Evolutionary conservation across 2,329 filamentous ascomycete genomes (phyloP), one percentile per base, ranked within the genome.

Genomic region (Claviceps pazoutovae): DNA sequence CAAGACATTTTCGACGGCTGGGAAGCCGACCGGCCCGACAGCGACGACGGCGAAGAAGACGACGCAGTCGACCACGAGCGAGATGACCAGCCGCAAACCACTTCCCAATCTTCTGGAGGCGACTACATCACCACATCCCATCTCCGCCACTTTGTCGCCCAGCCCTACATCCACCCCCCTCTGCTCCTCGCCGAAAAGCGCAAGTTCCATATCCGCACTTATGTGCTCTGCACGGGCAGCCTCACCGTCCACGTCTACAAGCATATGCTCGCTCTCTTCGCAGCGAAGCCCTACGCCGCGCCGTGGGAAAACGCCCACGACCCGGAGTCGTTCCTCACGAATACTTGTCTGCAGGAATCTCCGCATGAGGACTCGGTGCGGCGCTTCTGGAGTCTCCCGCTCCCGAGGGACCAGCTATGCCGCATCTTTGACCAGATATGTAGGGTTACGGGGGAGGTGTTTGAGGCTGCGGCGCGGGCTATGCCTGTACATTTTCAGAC

Each of bases 161-260:
- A 98, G 67, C 88, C 88, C 1, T 98, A 98, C 68, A 91, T 98
- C 60, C 80, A 95, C 65, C 87, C 85, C 1, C 90, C 91, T 0
- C 78, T 97, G 3, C 76, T 96, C 16, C 74, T 72, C 2, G 75
- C 73, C n/a, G 76, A 76, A 34, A 73, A 75, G 55, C 80, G 86
- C 56, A 98, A 98, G 68, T 98, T 97, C 70, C 93, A 98, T 70
- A 88, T 98, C 62, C 78, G 93, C 45, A 88, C 86, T 1, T 98
- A 98, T 67, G 87, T 95, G 23, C 76, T 95, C 54, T 87, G 88
- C 50, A 74, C 83, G 1, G 90, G 89, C 44, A 79, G 83, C 1
- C 73, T 98, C 13, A 76, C 82, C 54, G 80, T 97, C 51, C 90
- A 88, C 69, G 86, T 97, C 58, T 95, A 94, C 75, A 80, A 74